Evolutionary conservation across 1,284 basidiomycete species (phyloP), one percentile per base, ranked within the genome.

Genomic region (Irpex sp.): DNA sequence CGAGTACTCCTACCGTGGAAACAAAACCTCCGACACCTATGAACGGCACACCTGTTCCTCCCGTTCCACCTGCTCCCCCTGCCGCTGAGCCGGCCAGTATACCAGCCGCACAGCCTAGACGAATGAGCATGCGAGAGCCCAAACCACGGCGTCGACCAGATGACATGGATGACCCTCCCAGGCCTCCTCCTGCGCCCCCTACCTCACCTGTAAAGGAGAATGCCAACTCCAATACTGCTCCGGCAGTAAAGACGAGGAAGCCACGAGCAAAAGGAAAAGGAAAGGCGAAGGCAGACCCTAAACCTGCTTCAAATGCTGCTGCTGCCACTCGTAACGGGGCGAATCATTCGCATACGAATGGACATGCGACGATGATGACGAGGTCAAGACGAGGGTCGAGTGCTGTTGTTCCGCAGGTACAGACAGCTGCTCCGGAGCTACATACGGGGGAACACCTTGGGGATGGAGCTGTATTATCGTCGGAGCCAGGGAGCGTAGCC

Each of bases 111-210:
- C 53, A 55, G 26, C 33, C 49, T 51, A 21, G 60, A 33, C 37
- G 60, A 31, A 56, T 60, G 35, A 66, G 60, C 15, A 49, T 59
- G 11, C 60, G 58, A 11, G 63, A 62, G 43, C 60, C 61, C 15
- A 65, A 65, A 54, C 57, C 63, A 6, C 57, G 63, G 11, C 60
- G 61, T n/a, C 60, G 63, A 33, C 57, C 57, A 4, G 61, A 64
- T 58, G 58, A 57, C 7, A 15, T 35, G 39, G 53, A 58, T 11
- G 53, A 55, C 33, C 19, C 53, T 35, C 53, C 53, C 21, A 55
- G 53, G n/a, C 53, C 53, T 3, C 53, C 53, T 31, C 53, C 53
- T 11, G 26, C 53, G 8, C 53, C 53, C 5, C 53, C 53, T 13
- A 35, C 53, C 9, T 55, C 53, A 8, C 53, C 53, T 5, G 53